phyloP scores from a whole-genome alignment of 192 early-diverging fungal species.

The Coemansia sp. region DNA sequence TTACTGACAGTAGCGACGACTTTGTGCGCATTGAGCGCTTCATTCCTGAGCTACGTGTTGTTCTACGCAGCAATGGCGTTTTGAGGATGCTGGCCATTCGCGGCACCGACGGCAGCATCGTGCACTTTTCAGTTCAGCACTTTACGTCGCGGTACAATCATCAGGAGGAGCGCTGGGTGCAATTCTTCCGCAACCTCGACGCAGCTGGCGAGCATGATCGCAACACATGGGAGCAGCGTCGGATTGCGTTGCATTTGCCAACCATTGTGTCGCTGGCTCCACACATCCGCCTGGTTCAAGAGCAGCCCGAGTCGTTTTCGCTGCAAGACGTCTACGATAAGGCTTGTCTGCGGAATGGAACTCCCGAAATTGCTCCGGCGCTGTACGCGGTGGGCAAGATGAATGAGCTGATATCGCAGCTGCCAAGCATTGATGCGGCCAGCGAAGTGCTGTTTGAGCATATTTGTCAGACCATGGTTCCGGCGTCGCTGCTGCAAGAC shows the following conservation, averaged over 20 bases:
- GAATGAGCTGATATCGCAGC: slow-evolving; percentile 29
- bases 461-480: slow-evolving; percentile 80
- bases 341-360: slow-evolving; percentile 69
- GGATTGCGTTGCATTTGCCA: slow-evolving; percentile 81
- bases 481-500: slow-evolving; percentile 81
- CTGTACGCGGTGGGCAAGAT: slow-evolving; percentile 78
- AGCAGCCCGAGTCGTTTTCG: slow-evolving; percentile 85
- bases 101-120: slow-evolving; percentile 85
- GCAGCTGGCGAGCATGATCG: slow-evolving; percentile 68
- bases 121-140: slow-evolving; percentile 94
- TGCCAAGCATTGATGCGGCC: slow-evolving; percentile 66
- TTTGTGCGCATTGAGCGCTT: slow-evolving; percentile 96
- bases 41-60: slow-evolving; percentile 83
- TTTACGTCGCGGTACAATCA: slow-evolving; percentile 85
- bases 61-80: slow-evolving; percentile 73
- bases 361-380: slow-evolving; percentile 85
- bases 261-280: slow-evolving; percentile 90
- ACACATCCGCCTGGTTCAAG: slow-evolving; percentile 88
- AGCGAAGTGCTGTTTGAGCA: slow-evolving; percentile 87
- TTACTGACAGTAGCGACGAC: slow-evolving; percentile 79
- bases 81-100: slow-evolving; percentile 81
- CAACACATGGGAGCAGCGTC: slow-evolving; percentile 78
- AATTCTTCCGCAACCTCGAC: slow-evolving; percentile 92
- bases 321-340: slow-evolving; percentile 94
- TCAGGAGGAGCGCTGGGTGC: slow-evolving; percentile 93